phyloP scores from a whole-genome alignment of 306 rosid genomes.

The Datisca glomerata region DNA sequence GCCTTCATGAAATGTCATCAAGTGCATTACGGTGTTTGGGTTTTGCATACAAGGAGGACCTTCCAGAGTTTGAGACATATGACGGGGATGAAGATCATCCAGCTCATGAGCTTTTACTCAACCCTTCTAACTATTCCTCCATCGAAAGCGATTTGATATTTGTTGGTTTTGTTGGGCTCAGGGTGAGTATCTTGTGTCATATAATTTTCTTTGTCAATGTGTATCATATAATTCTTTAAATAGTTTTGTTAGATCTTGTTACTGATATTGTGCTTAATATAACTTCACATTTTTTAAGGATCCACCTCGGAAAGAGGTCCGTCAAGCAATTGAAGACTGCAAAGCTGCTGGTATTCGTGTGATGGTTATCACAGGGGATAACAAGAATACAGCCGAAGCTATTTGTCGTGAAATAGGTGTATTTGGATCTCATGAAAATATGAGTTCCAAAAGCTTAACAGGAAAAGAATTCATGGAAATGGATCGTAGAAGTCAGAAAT shows the following conservation, averaged over 20 bases:
- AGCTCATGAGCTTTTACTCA: conserved; percentile 73
- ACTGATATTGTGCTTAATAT: conserved; percentile 2
- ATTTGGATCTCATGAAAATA: conserved; percentile 47
- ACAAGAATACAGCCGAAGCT: conserved; percentile 91
- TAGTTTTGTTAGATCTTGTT: neutral
- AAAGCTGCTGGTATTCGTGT: conserved; percentile 93
- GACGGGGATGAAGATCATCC: conserved; percentile 76
- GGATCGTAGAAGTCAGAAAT: conserved; percentile 38
- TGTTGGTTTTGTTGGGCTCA: conserved; percentile 77
- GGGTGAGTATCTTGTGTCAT: conserved; percentile 44
- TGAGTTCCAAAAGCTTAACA: conserved; percentile 54
- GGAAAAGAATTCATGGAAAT: conserved; percentile 72
- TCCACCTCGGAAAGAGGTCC: conserved; percentile 88
- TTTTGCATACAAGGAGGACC: conserved; percentile 85
- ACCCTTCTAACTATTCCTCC: conserved; percentile 68
- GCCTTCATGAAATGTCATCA: conserved; percentile 80
- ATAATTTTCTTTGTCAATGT: neutral
- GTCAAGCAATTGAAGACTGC: conserved; percentile 80
- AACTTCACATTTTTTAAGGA: conserved; percentile 36
- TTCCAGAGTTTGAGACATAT: conserved; percentile 34
- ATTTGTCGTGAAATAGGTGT: conserved; percentile 90
- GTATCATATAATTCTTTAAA: neutral
- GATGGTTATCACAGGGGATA: conserved; percentile 91
- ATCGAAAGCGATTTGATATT: conserved; percentile 75
- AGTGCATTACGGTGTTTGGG: conserved; percentile 85